Evolutionary conservation across 2,329 filamentous ascomycete genomes (phyloP), one percentile per base, ranked within the genome.

Genomic region (Penicillium decumbens): DNA sequence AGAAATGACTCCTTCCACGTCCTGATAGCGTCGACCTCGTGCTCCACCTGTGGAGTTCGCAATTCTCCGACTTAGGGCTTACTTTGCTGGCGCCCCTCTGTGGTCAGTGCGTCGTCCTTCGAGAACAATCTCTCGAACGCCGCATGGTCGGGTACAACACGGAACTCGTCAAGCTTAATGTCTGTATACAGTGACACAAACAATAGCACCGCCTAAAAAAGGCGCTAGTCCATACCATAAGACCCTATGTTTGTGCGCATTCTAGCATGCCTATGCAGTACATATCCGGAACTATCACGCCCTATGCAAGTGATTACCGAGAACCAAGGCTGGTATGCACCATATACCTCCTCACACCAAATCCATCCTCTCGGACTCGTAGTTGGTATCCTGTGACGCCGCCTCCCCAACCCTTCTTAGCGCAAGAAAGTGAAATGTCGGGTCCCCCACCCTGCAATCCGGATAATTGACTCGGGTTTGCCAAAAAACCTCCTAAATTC

Each of bases 341-440:
- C 20, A 23, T 23, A 23, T 23, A 23, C 3, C 20, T 23, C 4
- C 20, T 23, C 20, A 18, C 15, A 18, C 15, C 20, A 4, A 23
- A 23, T 23, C 4, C 20, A 4, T 23, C 20, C 20, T 4, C 20
- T 4, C 28, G 15, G 29, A 37, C 35, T 33, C 28, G 9, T 15
- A 25, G 18, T 4, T 18, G 32, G 15, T 20, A 42, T 50, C 29
- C 47, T 53, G 41, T 38, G 10, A 42, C 47, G 23, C 51, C 43
- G 38, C 47, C 30, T 48, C n/a, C n/a, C n/a, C n/a, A n/a, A n/a
- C n/a, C n/a, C n/a, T 44, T 28, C 30, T 51, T 46, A 40, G 43
- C 41, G 45, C 12, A 10, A 41, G 33, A 48, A 51, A 48, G 53
- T 65, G 63, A 65, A 65, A 65, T 35, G 49, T 58, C 51, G 47